Conservation (phyloP, 495 filamentous ascomycete genomes). For the Aspergillus diversus region DNA sequence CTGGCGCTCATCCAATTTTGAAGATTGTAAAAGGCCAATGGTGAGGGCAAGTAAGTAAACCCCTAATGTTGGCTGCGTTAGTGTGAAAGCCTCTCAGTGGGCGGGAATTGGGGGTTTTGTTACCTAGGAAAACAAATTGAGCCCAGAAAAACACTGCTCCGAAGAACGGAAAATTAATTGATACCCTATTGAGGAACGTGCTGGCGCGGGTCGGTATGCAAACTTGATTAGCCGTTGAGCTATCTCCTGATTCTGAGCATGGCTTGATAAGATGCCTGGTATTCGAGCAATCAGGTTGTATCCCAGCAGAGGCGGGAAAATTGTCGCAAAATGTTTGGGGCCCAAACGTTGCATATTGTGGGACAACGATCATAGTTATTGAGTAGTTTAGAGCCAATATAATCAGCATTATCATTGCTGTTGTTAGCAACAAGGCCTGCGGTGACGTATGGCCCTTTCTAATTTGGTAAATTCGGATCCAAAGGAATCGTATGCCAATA, state of each 20-base stretch:
- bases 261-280: conserved; percentile 70
- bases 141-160: conserved; percentile 94
- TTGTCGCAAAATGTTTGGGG: conserved; percentile 91
- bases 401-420: conserved; percentile 86
- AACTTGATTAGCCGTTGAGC: conserved; percentile 64
- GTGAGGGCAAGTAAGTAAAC: conserved; percentile 79
- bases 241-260: conserved; percentile 74
- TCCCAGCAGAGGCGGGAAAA: conserved; percentile 53
- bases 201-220: conserved; percentile 90
- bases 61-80: conserved; percentile 32
- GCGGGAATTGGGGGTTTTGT: conserved; percentile 17
- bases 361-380: conserved; percentile 86
- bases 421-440: conserved; percentile 89
- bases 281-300: conserved; percentile 79
- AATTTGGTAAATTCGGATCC: conserved; percentile 89
- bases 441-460: conserved; percentile 86
- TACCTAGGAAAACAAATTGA: conserved; percentile 85
- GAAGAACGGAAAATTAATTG: conserved; percentile 95
- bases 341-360: conserved; percentile 93
- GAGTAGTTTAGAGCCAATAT: conserved; percentile 90
- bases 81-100: background rate
- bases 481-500: conserved; percentile 93
- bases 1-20: conserved; percentile 71
- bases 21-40: conserved; percentile 76
- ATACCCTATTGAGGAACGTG: conserved; percentile 90